Evolutionary conservation across 306 rosid species (phyloP).

Genomic region (Dryas drummondii): DNA sequence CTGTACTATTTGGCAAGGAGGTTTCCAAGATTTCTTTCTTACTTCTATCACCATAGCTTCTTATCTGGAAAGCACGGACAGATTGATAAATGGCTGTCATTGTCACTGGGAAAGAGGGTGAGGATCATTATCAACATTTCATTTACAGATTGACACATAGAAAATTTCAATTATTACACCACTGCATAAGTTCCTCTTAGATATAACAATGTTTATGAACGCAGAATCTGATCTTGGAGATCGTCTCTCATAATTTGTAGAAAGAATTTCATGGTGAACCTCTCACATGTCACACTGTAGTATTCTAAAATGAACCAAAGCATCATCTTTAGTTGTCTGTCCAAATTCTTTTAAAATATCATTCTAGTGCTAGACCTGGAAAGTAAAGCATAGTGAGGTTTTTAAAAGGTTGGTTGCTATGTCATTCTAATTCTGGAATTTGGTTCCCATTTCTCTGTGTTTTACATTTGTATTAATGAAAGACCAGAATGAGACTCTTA

Average conservation of each 20-base stretch:
- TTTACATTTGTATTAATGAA: not conserved
- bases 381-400: not conserved
- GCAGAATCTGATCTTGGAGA: too few species aligned
- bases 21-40: constrained; percentile 61
- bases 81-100: constrained; percentile 82
- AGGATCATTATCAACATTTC: constrained; percentile 12
- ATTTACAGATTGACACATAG: not conserved
- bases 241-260: not conserved
- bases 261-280: not conserved
- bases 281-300: not conserved
- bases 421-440: not conserved
- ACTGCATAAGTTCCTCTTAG: not conserved
- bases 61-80: constrained; percentile 89
- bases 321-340: not conserved
- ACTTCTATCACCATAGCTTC: constrained; percentile 71
- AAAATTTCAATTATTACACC: not conserved
- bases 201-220: not conserved
- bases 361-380: not conserved
- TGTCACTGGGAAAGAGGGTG: constrained; percentile 91
- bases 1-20: constrained; percentile 69
- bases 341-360: not conserved
- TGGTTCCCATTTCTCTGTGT: not conserved
- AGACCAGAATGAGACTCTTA: constrained; percentile 8
- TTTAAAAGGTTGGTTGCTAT: not conserved
- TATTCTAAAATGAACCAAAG: not conserved